Conservation (phyloP, 176 grass and related monocot genomes). For the Lolium perenne region DNA sequence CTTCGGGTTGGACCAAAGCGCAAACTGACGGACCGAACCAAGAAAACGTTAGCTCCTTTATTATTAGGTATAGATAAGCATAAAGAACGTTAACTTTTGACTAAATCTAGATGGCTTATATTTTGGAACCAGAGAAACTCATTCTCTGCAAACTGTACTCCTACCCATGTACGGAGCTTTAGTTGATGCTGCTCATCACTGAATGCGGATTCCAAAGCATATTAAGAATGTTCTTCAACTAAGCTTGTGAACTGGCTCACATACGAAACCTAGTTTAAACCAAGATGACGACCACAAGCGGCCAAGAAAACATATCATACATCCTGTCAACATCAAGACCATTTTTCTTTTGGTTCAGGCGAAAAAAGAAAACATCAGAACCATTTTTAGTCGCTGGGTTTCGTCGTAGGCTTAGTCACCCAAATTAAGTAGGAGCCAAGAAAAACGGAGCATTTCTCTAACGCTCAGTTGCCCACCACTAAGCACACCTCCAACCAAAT, state of each 20-base stretch:
- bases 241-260: background rate
- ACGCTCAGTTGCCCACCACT: background rate
- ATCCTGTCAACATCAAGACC: background rate
- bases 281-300: slow-evolving; percentile 46
- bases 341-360: too few species aligned
- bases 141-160: too few species aligned
- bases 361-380: background rate
- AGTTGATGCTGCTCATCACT: background rate
- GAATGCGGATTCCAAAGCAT: background rate
- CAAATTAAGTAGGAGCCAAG: slow-evolving; percentile 20
- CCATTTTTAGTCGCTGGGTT: slow-evolving; percentile 18
- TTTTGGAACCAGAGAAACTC: too few species aligned
- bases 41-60: too few species aligned
- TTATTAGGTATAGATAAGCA: too few species aligned
- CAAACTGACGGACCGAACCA: too few species aligned
- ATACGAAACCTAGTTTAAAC: slow-evolving; percentile 35
- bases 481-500: background rate
- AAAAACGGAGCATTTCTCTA: slow-evolving; percentile 32
- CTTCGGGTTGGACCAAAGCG: too few species aligned
- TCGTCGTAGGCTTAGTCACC: slow-evolving; percentile 41
- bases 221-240: background rate
- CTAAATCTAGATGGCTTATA: too few species aligned
- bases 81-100: too few species aligned
- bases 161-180: too few species aligned
- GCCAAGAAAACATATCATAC: slow-evolving; percentile 23